These are phyloP conservation scores for Camellia sinensis DNA, from an alignment of 148 eudicot species.

Conservation along the genomic window DNA sequence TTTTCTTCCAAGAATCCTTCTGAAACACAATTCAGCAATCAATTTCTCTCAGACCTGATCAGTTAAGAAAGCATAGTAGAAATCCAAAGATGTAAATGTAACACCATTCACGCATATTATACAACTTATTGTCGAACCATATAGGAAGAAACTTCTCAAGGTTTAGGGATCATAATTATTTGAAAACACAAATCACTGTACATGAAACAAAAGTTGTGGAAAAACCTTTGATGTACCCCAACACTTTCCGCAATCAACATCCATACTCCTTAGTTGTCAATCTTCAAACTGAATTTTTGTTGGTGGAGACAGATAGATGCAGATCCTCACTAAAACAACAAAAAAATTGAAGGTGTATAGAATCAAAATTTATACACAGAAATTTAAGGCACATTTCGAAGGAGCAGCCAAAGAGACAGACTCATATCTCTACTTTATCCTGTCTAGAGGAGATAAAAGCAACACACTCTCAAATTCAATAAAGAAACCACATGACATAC, in stretches of 20 bases:
- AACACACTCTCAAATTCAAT: neutral
- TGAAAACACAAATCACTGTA: neutral
- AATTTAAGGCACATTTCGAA: slow-evolving; percentile 3
- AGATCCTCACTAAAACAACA: slow-evolving; percentile 22
- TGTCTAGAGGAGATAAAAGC: slow-evolving; percentile 4
- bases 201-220: slow-evolving; percentile 1
- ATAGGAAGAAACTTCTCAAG: neutral
- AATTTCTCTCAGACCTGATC: neutral
- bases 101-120: neutral
- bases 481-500: slow-evolving; percentile 16
- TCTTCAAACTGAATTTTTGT: slow-evolving; percentile 9
- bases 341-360: slow-evolving; percentile 8
- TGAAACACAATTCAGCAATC: slow-evolving; percentile 22
- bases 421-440: slow-evolving; percentile 17
- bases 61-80: neutral
- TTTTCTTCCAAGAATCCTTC: slow-evolving; percentile 74
- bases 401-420: slow-evolving; percentile 9
- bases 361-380: neutral
- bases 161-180: neutral
- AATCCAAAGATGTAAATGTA: neutral
- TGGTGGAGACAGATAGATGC: slow-evolving; percentile 16
- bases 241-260: slow-evolving; percentile 42
- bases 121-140: neutral
- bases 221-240: slow-evolving; percentile 56
- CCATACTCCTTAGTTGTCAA: slow-evolving; percentile 39